Conservation (phyloP, 257 asterid species). For the Fraxinus quadrangulata region DNA sequence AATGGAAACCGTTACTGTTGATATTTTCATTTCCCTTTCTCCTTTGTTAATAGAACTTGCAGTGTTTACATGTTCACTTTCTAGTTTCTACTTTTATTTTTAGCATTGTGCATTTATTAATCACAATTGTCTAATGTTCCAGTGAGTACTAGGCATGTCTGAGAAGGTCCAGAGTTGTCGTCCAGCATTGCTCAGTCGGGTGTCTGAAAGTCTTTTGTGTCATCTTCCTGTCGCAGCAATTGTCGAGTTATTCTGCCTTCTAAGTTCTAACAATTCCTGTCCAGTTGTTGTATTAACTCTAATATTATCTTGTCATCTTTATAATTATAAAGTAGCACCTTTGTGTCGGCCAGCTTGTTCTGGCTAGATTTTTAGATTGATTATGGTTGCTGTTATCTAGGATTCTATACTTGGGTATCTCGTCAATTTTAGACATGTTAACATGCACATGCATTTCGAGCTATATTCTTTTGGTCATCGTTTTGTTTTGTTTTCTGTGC, state of each 20-base stretch:
- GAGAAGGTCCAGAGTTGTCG: conserved; percentile 93
- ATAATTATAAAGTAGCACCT: conserved; percentile 40
- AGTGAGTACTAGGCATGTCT: conserved; percentile 97
- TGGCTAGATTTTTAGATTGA: conserved; percentile 30
- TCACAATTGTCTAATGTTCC: conserved; percentile 88
- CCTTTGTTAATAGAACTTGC: conserved; percentile 18
- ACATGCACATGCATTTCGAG: conserved; percentile 26
- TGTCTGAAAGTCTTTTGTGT: conserved; percentile 92
- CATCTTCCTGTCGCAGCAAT: conserved; percentile 88
- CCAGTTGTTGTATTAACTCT: conserved; percentile 62
- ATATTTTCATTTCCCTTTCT: neutral
- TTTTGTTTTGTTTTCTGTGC: conserved; percentile 15
- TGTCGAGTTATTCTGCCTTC: conserved; percentile 63
- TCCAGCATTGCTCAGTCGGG: conserved; percentile 95
- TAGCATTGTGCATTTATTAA: conserved; percentile 49
- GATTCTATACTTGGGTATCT: conserved; percentile 50
- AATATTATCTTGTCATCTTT: conserved; percentile 47
- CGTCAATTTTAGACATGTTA: conserved; percentile 36
- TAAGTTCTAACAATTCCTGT: conserved; percentile 48
- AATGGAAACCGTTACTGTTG: neutral
- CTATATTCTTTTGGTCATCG: conserved; percentile 29
- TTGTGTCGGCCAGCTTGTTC: conserved; percentile 55
- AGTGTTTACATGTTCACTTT: conserved; percentile 30
- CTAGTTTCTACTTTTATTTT: conserved; percentile 24
- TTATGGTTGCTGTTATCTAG: conserved; percentile 47